Base-by-base conservation (phyloP, 306 rosid genomes). In the Castanospermum australe region DNA sequence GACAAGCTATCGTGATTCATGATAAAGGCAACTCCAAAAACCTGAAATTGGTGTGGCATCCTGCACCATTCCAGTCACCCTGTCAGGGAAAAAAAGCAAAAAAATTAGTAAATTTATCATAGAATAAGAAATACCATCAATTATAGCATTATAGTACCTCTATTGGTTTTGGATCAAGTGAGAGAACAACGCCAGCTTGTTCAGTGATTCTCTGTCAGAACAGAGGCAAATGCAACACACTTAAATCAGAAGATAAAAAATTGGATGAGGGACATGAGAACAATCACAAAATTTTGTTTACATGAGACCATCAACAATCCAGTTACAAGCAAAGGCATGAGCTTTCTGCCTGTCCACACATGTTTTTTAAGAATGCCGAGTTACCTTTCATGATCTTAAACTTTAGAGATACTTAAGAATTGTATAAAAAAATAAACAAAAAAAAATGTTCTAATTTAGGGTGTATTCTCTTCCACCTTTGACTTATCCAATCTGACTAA, bases 11-110 rank as follows among this genome's bases (percentile, higher is more conserved):
- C 17, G 4, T 81, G 45, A 76, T 56, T 65, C 55, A 67, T 72
- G 21, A 59, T 28, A 57, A 30, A 81, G 32, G 45, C 11, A 22
- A 39, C 73, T 22, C 11, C 52, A 73, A 76, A 32, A 83, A 96
- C 99, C 99, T 96, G 91, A 71, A 96, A 82, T 96, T 96, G 86
- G 98, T 93, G 93, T 96, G 99, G 87, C 92, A 87, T 78, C 99
- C 98, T 20, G 99, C 99, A 71, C 99, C 98, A 68, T 96, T 96
- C 99, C 98, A 96, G 79, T 96, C 98, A 83, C 99, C 99, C 99
- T 96, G 86, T 22, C 48, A 71, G 68, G 39, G 76, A 77, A 67
- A 79, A 79, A 42, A 65, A 35, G 35, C 70, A 72, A 48, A 57
- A 78, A 36, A 32, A 36, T 69, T 73, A 79, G 73, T 28, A 74